These are phyloP conservation scores for Dujonia santamariae DNA, from an alignment of 1,139 yeast species.

Conservation along the genomic window DNA sequence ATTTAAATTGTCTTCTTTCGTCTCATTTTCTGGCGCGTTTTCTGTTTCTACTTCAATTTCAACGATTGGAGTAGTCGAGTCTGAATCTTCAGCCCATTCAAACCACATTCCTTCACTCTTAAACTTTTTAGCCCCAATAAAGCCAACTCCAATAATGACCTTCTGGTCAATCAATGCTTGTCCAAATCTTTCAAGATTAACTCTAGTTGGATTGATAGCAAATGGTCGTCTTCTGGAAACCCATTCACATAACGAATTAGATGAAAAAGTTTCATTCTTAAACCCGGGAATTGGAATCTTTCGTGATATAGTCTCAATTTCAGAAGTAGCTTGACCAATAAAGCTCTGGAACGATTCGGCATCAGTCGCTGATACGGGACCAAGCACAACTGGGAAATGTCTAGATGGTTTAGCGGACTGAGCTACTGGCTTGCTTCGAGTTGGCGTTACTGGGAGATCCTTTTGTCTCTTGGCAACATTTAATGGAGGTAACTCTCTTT, in stretches of 20 bases:
- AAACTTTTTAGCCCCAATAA: constrained; percentile 34
- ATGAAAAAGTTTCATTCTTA: constrained; percentile 36
- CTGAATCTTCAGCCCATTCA: constrained; percentile 39
- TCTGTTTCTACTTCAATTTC: neutral
- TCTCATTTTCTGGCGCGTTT: neutral
- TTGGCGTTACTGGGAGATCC: neutral
- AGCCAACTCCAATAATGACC: constrained; percentile 30
- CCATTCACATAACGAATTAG: constrained; percentile 36
- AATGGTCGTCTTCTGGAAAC: constrained; percentile 27
- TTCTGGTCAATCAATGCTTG: constrained; percentile 38
- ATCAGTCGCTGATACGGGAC: constrained; percentile 21
- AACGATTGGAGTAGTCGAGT: neutral
- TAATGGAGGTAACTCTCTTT: neutral
- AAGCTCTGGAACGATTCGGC: constrained; percentile 21
- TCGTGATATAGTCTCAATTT: constrained; percentile 28
- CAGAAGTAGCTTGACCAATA: constrained; percentile 21
- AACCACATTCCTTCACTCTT: constrained; percentile 47
- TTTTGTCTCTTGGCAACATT: neutral
- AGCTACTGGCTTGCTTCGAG: neutral
- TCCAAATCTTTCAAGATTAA: constrained; percentile 41
- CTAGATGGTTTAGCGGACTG: neutral
- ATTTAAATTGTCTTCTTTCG: neutral
- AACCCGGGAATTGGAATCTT: constrained; percentile 43
- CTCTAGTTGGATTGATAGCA: constrained; percentile 36
- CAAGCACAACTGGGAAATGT: constrained; percentile 30